Evolutionary conservation across 768 basidiomycete genomes (phyloP).

Genomic region (Asterophora lycoperdoides): DNA sequence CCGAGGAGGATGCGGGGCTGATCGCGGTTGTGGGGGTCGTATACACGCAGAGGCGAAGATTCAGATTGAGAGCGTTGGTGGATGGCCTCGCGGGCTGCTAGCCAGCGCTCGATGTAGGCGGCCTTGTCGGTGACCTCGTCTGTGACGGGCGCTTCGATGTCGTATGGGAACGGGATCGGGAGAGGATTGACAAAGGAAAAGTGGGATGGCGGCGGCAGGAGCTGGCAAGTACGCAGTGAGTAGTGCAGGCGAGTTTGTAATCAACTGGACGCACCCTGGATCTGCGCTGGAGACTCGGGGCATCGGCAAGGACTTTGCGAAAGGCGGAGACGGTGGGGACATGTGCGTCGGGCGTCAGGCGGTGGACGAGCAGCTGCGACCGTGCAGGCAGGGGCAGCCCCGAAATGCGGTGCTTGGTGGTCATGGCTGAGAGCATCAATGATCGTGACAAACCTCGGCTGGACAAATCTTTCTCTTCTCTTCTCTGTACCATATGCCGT

Average conservation of each 20-base stretch:
- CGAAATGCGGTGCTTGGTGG: conserved; percentile 39
- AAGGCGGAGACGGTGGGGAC: conserved; percentile 52
- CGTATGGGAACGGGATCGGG: conserved; percentile 79
- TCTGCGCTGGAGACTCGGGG: conserved; percentile 68
- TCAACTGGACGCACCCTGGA: conserved; percentile 37
- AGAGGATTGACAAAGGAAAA: conserved; percentile 83
- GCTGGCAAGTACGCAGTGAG: conserved; percentile 13
- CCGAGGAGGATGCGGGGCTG: conserved; percentile 62
- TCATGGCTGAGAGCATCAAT: neutral
- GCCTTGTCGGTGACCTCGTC: conserved; percentile 46
- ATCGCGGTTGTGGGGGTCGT: conserved; percentile 46
- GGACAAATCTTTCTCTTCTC: neutral
- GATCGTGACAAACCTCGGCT: no score
- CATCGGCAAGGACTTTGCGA: conserved; percentile 42
- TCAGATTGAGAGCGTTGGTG: conserved; percentile 23
- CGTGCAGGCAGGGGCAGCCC: conserved; percentile 45
- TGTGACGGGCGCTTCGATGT: conserved; percentile 54
- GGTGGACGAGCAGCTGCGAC: conserved; percentile 38
- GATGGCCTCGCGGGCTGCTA: conserved; percentile 59
- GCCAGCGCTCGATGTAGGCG: conserved; percentile 73
- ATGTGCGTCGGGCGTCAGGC: conserved; percentile 54
- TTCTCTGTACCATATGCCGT: conserved; percentile 26
- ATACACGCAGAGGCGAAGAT: conserved; percentile 40
- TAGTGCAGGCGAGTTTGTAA: neutral
- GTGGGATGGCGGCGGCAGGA: conserved; percentile 55